A percentile compares a stretch with the other conserved stretches of the same genome.
Conservation (phyloP, 2,329 filamentous ascomycete species). For the Botrytis byssoidea region DNA sequence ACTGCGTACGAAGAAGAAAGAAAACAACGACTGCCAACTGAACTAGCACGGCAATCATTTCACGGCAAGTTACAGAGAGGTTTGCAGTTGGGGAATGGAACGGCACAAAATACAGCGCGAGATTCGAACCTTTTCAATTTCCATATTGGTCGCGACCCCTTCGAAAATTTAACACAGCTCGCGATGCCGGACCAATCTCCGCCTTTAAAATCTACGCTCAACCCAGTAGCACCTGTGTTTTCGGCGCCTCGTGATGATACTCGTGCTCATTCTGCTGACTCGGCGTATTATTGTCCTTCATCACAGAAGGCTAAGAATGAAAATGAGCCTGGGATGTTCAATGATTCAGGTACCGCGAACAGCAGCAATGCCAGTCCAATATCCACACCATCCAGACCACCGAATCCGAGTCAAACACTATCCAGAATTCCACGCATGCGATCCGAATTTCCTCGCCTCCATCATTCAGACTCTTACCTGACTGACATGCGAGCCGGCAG, state of each 20-base stretch:
- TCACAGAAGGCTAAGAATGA: not conserved
- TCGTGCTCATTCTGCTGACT: not conserved
- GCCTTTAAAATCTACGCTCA: not conserved
- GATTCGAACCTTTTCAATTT: not conserved
- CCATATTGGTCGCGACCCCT: not conserved
- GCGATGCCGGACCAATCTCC: no score
- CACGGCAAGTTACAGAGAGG: not conserved
- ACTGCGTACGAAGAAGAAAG: not conserved
- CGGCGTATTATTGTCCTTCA: not conserved
- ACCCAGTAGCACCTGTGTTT: not conserved
- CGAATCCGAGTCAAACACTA: not conserved
- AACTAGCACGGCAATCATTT: not conserved
- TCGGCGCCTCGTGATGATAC: not conserved
- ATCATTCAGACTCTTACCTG: not conserved
- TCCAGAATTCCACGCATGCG: not conserved
- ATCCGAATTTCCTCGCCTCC: not conserved
- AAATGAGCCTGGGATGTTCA: not conserved
- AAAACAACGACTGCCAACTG: not conserved
- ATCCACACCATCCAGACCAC: no score
- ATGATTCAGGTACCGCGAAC: not conserved
- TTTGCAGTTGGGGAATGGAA: not conserved
- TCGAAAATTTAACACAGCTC: not conserved
- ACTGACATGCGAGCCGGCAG: not conserved
- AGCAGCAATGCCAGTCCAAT: no score
- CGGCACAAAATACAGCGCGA: not conserved